Evolutionary conservation across 257 asterid species (phyloP).

Genomic region (Voacanga thouarsii): DNA sequence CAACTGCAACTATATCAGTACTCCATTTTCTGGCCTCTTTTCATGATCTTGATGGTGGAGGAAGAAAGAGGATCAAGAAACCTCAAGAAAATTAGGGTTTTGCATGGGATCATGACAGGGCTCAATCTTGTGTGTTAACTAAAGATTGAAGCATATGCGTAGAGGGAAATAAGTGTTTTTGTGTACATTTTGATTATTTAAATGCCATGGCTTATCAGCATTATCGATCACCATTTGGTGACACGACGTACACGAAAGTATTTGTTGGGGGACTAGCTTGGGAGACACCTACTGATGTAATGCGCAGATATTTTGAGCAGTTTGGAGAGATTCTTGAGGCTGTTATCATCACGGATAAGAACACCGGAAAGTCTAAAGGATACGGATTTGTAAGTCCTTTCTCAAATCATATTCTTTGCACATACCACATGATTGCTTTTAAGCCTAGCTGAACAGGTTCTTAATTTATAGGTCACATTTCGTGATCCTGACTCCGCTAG

Average conservation of each 20-base stretch:
- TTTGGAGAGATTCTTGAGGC: conserved; percentile 97
- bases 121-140: not conserved
- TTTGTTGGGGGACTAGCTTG: conserved; percentile 98
- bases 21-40: not conserved
- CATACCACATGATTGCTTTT: not conserved
- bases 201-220: conserved; percentile 77
- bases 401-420: not conserved
- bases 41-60: conserved; percentile 7
- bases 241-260: conserved; percentile 85
- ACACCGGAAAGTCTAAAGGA: conserved; percentile 92
- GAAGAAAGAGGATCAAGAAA: not conserved
- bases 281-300: conserved; percentile 90
- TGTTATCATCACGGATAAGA: conserved; percentile 89
- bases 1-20: not conserved
- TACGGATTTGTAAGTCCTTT: conserved; percentile 76
- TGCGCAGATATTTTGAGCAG: conserved; percentile 74
- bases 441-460: not conserved
- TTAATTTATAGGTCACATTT: conserved; percentile 64
- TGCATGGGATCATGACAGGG: not conserved
- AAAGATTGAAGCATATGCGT: not conserved
- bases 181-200: conserved; percentile 2
- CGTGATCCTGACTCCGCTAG: conserved; percentile 86
- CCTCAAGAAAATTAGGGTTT: not conserved
- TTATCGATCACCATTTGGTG: conserved; percentile 98
- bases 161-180: not conserved